phyloP scores from a whole-genome alignment of 2,329 filamentous ascomycete genomes.

The Diaporthe ilicicola region DNA sequence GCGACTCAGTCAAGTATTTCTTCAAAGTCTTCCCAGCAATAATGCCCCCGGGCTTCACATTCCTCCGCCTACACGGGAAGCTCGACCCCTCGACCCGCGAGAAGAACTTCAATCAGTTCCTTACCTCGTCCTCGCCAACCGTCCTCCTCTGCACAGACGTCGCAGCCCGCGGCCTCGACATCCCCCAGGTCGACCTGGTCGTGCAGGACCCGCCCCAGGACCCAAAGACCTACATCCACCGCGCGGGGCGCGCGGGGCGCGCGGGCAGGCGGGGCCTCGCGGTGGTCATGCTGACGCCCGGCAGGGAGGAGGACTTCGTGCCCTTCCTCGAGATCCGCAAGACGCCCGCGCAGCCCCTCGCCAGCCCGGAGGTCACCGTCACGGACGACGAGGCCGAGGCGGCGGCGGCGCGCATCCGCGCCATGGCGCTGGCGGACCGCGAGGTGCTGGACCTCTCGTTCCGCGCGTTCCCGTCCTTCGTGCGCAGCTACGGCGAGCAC shows the following conservation, averaged over 20 bases:
- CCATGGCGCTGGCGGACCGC: slow-evolving; percentile 61
- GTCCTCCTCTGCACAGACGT: slow-evolving; percentile 93
- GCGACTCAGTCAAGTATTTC: slow-evolving; percentile 95
- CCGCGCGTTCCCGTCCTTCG: slow-evolving; percentile 91
- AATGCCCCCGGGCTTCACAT: slow-evolving; percentile 71
- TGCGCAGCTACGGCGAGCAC: slow-evolving; percentile 90
- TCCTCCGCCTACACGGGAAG: slow-evolving; percentile 91
- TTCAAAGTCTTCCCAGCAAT: slow-evolving; percentile 79
- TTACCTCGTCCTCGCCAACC: slow-evolving; percentile 76
- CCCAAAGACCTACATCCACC: slow-evolving; percentile 94
- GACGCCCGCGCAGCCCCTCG: slow-evolving; percentile 77
- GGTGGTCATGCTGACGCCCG: slow-evolving; percentile 84
- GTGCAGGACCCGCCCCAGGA: slow-evolving; percentile 87
- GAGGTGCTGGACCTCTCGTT: slow-evolving; percentile 87
- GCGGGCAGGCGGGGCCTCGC: slow-evolving; percentile 88
- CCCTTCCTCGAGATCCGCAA: slow-evolving; percentile 87
- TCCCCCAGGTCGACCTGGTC: slow-evolving; percentile 90
- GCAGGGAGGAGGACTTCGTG: slow-evolving; percentile 89
- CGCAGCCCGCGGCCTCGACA: slow-evolving; percentile 88
- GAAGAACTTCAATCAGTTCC: slow-evolving; percentile 86
- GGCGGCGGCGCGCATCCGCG: slow-evolving; percentile 39
- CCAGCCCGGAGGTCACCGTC: slow-evolving; percentile 63
- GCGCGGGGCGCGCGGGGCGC: slow-evolving; percentile 87
- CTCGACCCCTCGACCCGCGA: slow-evolving; percentile 87
- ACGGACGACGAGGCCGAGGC: slow-evolving; percentile 67